Conservation (phyloP, 108 stramenopile species). For the Epipyxis sp. region DNA sequence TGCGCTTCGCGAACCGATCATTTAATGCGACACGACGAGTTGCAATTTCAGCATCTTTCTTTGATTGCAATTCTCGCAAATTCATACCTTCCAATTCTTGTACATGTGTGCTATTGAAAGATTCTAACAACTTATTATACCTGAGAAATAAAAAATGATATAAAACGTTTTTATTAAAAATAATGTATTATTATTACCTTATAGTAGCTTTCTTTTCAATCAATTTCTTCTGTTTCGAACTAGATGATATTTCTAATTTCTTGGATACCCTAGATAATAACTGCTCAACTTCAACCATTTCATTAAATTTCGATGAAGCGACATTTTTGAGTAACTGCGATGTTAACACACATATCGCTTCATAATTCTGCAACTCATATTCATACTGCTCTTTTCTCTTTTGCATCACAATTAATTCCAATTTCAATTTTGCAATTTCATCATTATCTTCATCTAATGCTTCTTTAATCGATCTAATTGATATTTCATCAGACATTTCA, state of each 20-base stretch:
- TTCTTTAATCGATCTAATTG: background rate
- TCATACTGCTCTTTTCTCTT: background rate
- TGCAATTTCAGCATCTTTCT: too few species aligned
- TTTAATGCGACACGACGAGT: too few species aligned
- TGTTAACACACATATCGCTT: background rate
- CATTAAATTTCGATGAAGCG: background rate
- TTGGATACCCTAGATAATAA: background rate
- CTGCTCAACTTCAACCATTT: constrained; percentile 10
- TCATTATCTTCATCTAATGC: background rate
- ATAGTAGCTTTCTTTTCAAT: background rate
- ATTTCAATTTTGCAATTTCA: background rate
- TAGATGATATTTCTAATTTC: background rate
- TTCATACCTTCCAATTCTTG: background rate
- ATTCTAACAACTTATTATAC: background rate
- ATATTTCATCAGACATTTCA: too few species aligned
- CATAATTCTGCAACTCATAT: background rate
- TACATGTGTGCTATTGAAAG: background rate
- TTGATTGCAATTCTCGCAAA: too few species aligned
- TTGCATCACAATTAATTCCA: background rate
- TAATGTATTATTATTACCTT: background rate
- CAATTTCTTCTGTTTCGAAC: background rate
- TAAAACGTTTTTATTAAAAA: background rate
- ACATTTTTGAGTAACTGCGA: background rate
- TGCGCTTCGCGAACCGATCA: too few species aligned
- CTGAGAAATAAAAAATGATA: background rate